These are phyloP conservation scores for Sclerotinia sclerotiorum DNA, from an alignment of 2,329 filamentous ascomycete species.

Conservation along the genomic window DNA sequence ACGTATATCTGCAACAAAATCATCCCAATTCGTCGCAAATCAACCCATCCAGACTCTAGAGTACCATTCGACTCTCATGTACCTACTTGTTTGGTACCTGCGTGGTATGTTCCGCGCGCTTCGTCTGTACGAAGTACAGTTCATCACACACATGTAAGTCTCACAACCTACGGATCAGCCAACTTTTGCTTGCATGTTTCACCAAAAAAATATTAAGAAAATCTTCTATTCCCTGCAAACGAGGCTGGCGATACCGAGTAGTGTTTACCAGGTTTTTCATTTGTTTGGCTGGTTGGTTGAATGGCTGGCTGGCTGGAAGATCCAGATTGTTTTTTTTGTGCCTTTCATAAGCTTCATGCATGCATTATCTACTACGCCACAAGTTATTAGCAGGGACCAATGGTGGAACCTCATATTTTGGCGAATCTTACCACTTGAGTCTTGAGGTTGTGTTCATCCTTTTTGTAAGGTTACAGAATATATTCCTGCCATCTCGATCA, in stretches of 20 bases:
- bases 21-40: too few species aligned
- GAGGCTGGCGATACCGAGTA: conserved; percentile 15
- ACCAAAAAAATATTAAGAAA: not conserved
- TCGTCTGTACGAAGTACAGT: conserved; percentile 1
- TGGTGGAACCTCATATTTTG: not conserved
- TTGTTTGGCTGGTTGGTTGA: not conserved
- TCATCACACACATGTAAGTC: conserved; percentile 17
- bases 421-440: too few species aligned
- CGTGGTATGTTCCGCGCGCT: conserved; percentile 13
- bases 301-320: not conserved
- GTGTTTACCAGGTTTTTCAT: not conserved
- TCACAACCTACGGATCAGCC: conserved; percentile 1
- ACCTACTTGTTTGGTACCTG: conserved; percentile 14
- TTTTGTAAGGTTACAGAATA: not conserved
- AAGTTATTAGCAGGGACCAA: not conserved
- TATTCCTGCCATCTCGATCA: not conserved
- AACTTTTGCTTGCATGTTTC: not conserved
- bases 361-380: conserved; percentile 10
- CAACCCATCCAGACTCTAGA: not conserved
- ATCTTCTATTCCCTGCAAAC: not conserved
- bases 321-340: not conserved
- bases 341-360: conserved; percentile 3
- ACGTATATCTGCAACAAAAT: conserved; percentile 12
- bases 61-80: not conserved
- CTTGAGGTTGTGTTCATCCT: not conserved